phyloP scores from a whole-genome alignment of 23 red algal species.

The Gracilaria vermiculophylla region DNA sequence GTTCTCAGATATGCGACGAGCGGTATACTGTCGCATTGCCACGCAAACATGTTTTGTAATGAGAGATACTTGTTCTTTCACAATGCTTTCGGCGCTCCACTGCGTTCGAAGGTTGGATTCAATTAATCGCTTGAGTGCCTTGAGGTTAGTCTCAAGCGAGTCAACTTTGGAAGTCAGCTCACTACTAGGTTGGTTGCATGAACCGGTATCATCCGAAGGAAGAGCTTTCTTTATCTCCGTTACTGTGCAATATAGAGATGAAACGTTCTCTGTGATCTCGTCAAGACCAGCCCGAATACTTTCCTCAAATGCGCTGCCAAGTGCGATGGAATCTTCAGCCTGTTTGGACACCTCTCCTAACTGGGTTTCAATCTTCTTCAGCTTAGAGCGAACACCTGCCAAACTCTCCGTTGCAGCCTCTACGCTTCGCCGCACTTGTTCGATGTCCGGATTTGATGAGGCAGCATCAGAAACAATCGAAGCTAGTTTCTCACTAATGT shows the following conservation, averaged over 20 bases:
- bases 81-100: conserved; percentile 60
- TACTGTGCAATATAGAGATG: conserved; percentile 11
- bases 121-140: conserved; percentile 70
- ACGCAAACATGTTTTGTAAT: conserved; percentile 90
- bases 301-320: conserved; percentile 34
- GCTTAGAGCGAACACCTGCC: conserved; percentile 9
- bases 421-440: conserved; percentile 13
- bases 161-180: neutral
- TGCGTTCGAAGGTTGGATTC: conserved; percentile 73
- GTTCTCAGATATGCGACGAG: conserved; percentile 75
- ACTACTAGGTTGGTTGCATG: neutral
- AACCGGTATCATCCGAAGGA: neutral
- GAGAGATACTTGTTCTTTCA: conserved; percentile 71
- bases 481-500: neutral
- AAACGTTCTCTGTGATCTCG: neutral
- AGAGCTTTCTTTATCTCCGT: conserved; percentile 9
- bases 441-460: conserved; percentile 5
- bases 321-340: conserved; percentile 17
- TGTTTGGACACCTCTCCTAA: conserved; percentile 27
- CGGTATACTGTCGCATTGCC: conserved; percentile 78
- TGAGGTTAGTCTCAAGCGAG: conserved; percentile 40
- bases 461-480: neutral
- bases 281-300: conserved; percentile 15
- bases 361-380: conserved; percentile 46
- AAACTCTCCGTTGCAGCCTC: conserved; percentile 22